Conservation (phyloP, 1,284 basidiomycete species). For the Boletus subluridellus region DNA sequence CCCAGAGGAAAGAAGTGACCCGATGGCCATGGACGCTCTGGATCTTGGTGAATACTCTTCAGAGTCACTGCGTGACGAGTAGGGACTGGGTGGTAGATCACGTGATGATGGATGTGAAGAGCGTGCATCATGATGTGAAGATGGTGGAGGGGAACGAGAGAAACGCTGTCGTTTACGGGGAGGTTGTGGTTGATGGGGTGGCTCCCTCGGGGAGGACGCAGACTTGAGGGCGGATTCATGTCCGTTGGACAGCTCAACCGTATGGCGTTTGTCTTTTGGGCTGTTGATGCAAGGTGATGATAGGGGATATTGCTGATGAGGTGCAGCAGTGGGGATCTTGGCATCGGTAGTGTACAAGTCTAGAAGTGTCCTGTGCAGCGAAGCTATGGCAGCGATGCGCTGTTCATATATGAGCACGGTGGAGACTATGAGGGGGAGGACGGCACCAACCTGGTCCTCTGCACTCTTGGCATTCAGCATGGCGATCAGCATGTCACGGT, state of each 20-base stretch:
- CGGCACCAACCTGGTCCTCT: conserved; percentile 71
- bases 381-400: conserved; percentile 66
- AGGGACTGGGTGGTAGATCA: conserved; percentile 36
- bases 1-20: conserved; percentile 33
- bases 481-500: conserved; percentile 82
- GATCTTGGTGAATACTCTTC: conserved; percentile 36
- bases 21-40: conserved; percentile 35
- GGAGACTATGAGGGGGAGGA: conserved; percentile 1
- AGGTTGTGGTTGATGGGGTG: conserved; percentile 24
- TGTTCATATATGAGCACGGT: conserved; percentile 31
- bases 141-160: conserved; percentile 34
- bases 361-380: conserved; percentile 65
- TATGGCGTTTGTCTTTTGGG: conserved; percentile 22
- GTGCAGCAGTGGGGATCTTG: conserved; percentile 13
- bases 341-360: conserved; percentile 51
- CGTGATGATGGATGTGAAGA: conserved; percentile 29
- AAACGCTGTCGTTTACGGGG: conserved; percentile 48
- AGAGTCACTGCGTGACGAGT: conserved; percentile 36
- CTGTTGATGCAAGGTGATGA: conserved; percentile 16
- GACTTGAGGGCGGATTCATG: conserved; percentile 14
- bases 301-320: conserved; percentile 25
- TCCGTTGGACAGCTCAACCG: conserved; percentile 15
- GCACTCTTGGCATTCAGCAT: conserved; percentile 87
- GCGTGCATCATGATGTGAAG: conserved; percentile 26
- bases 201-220: conserved; percentile 22